Evolutionary conservation across 306 rosid genomes (phyloP), one percentile per base, ranked within the genome.

Genomic region (Pyrus bretschneideri): DNA sequence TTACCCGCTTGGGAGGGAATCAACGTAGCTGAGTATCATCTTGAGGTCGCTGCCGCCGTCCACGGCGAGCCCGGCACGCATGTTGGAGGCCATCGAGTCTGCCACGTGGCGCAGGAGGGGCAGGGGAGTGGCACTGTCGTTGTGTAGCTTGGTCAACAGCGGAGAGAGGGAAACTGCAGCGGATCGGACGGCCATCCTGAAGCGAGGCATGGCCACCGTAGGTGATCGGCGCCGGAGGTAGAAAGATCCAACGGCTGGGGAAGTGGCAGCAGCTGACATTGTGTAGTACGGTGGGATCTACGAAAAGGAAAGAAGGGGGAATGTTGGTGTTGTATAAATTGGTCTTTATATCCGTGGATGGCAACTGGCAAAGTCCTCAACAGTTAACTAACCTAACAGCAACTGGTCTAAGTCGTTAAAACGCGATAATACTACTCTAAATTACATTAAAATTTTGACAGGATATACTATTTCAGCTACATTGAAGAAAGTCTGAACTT

Each of bases 1-100:
- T 1, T 86, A 94, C 98, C 98, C 98, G n/a, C 86, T 86, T 40
- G 97, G 98, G 45, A 94, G 98, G 73, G 61, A 75, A 71, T 90
- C 83, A 72, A 90, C 95, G 74, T 84, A 91, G 82, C 91, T 86
- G 62, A 90, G 97, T 62, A 94, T 90, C 98, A 94, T 94, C 80
- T 93, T 88, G 78, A 94, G 98, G 40, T 86, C 90, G 51, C 80
- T 79, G 5, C 85, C 89, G 38, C 85, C 87, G 69, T 82, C 90
- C 25, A 45, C 62, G 71, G 86, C 85, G 19, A 94, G 98, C 22
- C 98, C 98, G 12, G 90, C 85, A 13, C 89, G 82, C 97, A 94
- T 94, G 17, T 87, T 86, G 13, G 84, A 76, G 45, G 89, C 81
- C 95, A 94, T 89, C 57, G 87, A 44, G 72, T 89, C 77, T 1